A percentile compares a stretch with the other conserved stretches of the same genome.
Evolutionary conservation across 148 eudicot species (phyloP).

Genomic region (Limonium bicolor): DNA sequence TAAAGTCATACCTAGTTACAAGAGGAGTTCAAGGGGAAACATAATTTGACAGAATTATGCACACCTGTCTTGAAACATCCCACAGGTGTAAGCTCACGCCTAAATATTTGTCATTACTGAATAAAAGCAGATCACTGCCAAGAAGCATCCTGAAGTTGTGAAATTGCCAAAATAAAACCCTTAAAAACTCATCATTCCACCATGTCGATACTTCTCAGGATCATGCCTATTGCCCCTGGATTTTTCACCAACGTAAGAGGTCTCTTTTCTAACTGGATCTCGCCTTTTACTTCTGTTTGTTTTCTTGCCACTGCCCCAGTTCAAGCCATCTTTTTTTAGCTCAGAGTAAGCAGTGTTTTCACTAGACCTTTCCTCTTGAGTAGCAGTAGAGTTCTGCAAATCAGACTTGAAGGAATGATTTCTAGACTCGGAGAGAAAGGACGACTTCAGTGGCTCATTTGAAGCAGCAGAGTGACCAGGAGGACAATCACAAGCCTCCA

Average conservation of each 20-base stretch:
- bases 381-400: conserved; percentile 18
- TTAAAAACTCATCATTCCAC: conserved; percentile 47
- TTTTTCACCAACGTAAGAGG: conserved; percentile 50
- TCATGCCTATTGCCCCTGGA: conserved; percentile 57
- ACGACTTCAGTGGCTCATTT: conserved; percentile 25
- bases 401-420: conserved; percentile 22
- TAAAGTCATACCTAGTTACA: not conserved
- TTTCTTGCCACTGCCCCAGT: conserved; percentile 54
- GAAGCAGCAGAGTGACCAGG: conserved; percentile 36
- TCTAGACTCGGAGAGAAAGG: conserved; percentile 25
- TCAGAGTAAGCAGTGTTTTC: conserved; percentile 20
- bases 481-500: conserved; percentile 99
- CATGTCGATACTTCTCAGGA: conserved; percentile 60
- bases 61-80: conserved; percentile 95
- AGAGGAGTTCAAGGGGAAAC: not conserved
- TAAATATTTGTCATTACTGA: conserved; percentile 84
- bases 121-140: conserved; percentile 90
- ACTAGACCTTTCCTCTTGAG: conserved; percentile 15
- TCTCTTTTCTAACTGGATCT: conserved; percentile 38
- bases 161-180: conserved; percentile 90
- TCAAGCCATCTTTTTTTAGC: conserved; percentile 26
- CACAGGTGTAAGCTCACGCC: conserved; percentile 96
- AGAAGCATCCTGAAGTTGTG: conserved; percentile 95
- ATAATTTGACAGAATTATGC: not conserved
- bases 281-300: conserved; percentile 43